Base-by-base conservation (phyloP, 768 basidiomycete species). In the Leccinum arenicola region DNA sequence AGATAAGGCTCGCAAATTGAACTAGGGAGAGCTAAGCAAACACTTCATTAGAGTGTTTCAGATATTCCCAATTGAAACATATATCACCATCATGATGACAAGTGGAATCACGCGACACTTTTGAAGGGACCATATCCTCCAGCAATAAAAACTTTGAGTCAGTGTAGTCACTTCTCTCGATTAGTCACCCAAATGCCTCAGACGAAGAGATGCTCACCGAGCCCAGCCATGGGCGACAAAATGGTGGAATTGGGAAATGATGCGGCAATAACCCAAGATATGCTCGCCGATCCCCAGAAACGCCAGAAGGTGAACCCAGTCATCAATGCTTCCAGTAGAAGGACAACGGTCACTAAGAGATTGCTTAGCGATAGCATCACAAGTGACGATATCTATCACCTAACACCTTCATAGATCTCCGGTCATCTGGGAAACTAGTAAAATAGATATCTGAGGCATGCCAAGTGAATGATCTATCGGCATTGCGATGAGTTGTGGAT, bases 11-110 rank as follows among this genome's bases (percentile, higher is more conserved):
- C 10, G 17, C 12, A 2, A 68, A 50, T 55, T 68, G 68, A 21
- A 65, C 31, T 9, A 70, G 54, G 17, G 64, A 69, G n/a, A 69
- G n/a, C 69, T 69, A 5, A 23, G 15, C 36, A 48, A n/a, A 9
- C 15, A 11, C 4, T 15, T 6, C 25, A 9, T 57, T 15, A 57
- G 31, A 17, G 5, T 8, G 11, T 12, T 40, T 4, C 0, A 29
- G 48, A 12, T 3, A 43, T 15, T 27, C 35, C 35, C 35, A 10
- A 7, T 33, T 10, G 5, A 6, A 49, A 27, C 12, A 14, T 9
- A 7, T 12, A 40, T 63, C 14, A 69, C 68, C 66, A 50, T 60
- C 64, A 64, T 63, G 15, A 69, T 68, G 1, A 25, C 35, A 52
- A 59, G 1, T 8, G 45, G 25, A 25, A 25, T 25, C 25, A 25